Conservation (phyloP, 768 basidiomycete species). For the Termitomyces bulborhizus region DNA sequence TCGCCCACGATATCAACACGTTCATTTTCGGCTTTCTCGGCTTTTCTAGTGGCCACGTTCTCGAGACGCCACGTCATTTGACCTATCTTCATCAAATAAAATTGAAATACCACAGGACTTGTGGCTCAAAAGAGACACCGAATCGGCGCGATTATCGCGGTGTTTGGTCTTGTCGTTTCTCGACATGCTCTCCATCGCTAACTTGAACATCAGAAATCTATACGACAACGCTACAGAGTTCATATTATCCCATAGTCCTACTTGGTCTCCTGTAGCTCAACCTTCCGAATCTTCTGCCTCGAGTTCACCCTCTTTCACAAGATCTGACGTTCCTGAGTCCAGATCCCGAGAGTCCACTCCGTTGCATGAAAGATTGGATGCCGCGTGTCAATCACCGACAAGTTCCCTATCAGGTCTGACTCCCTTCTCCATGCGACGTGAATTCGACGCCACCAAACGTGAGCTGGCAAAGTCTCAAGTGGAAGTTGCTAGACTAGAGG, state of each 20-base stretch:
- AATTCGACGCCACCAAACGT: slow-evolving; percentile 49
- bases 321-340: slow-evolving; percentile 29
- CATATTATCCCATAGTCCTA: slow-evolving; percentile 41
- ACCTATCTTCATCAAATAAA: slow-evolving; percentile 12
- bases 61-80: slow-evolving; percentile 9
- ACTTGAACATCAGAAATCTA: slow-evolving; percentile 38
- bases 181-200: slow-evolving; percentile 39
- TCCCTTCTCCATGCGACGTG: slow-evolving; percentile 43
- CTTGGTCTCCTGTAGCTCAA: slow-evolving; percentile 22
- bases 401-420: slow-evolving; percentile 36
- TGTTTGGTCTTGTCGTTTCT: slow-evolving; percentile 30
- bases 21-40: slow-evolving; percentile 11
- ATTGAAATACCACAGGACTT: slow-evolving; percentile 7
- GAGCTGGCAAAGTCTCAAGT: slow-evolving; percentile 49
- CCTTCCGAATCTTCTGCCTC: slow-evolving; percentile 22
- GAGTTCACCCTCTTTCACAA: slow-evolving; percentile 14
- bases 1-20: background rate
- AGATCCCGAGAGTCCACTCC: slow-evolving; percentile 39
- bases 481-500: slow-evolving; percentile 52
- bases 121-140: slow-evolving; percentile 13
- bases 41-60: slow-evolving; percentile 8
- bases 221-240: slow-evolving; percentile 56
- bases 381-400: slow-evolving; percentile 36
- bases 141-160: slow-evolving; percentile 34
- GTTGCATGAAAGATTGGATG: slow-evolving; percentile 43